Evolutionary conservation across 139 green algal species (phyloP).

Genomic region (Cymbomonas tetramitiformis): DNA sequence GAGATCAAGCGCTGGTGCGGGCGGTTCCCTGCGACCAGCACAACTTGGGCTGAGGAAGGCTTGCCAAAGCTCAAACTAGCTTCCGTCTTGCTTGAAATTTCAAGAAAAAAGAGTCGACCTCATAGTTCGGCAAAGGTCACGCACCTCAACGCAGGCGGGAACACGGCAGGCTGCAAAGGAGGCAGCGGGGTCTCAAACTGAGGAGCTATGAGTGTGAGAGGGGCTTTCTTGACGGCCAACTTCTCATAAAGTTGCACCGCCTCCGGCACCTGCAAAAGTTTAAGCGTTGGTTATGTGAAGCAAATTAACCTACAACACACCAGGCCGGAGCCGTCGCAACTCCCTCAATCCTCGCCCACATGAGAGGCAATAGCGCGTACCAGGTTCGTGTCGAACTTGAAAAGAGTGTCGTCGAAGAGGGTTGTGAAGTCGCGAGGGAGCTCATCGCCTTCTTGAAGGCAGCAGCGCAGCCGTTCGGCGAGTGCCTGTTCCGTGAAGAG

Average conservation of each 20-base stretch:
- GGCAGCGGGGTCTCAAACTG: conserved; percentile 65
- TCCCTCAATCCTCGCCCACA: conserved; percentile 33
- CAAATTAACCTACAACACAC: no score
- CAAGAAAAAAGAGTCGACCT: no score
- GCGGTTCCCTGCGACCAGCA: no score
- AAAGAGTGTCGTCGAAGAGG: conserved; percentile 53
- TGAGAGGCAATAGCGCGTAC: no score
- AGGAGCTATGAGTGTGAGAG: conserved; percentile 51
- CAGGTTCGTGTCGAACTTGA: conserved; percentile 33
- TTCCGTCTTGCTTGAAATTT: no score
- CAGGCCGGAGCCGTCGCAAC: no score
- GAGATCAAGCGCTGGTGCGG: conserved; percentile 59
- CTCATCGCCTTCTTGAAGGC: conserved; percentile 29
- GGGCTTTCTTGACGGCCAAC: conserved; percentile 42
- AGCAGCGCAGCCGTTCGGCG: conserved; percentile 44
- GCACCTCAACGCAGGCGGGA: conserved; percentile 53
- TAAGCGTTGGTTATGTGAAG: no score
- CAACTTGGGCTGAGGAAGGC: no score
- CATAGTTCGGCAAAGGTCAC: no score
- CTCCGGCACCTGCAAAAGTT: no score
- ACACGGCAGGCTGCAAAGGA: conserved; percentile 56
- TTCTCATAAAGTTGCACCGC: conserved; percentile 42
- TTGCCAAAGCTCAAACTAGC: no score
- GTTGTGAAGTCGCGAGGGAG: conserved; percentile 53
- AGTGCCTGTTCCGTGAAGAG: no score